These are phyloP conservation scores for Chimonanthus praecox DNA, from an alignment of 164 flowering plant species.

Conservation along the genomic window DNA sequence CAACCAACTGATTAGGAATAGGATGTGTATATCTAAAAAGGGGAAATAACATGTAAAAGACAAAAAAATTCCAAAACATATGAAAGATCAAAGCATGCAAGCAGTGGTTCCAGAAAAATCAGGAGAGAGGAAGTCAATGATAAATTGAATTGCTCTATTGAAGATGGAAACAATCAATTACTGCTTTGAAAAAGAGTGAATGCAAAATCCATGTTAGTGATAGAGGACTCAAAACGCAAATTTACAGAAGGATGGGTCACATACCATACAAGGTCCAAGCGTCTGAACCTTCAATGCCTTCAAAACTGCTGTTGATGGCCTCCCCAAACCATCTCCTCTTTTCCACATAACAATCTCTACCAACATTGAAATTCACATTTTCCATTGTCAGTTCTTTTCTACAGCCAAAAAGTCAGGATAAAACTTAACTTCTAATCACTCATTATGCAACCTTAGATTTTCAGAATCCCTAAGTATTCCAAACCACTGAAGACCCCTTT, in stretches of 20 bases:
- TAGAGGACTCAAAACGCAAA: background rate
- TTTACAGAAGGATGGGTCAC: background rate
- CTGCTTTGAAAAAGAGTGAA: background rate
- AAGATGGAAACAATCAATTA: background rate
- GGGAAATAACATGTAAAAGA: background rate
- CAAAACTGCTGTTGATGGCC: background rate
- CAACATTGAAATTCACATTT: background rate
- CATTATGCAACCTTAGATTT: background rate
- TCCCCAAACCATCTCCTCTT: background rate
- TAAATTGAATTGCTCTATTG: background rate
- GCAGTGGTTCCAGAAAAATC: background rate
- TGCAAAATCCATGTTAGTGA: background rate
- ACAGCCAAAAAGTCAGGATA: background rate
- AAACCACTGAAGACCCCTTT: constrained; percentile 54
- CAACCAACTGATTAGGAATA: no score
- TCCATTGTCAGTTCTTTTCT: background rate
- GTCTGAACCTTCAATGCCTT: background rate
- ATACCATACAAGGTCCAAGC: background rate
- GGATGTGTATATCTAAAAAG: no score
- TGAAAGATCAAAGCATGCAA: background rate
- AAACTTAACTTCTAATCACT: background rate
- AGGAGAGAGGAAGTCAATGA: background rate
- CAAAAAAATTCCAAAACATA: no score
- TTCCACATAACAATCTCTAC: background rate
- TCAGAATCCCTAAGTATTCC: constrained; percentile 36